Evolutionary conservation across 495 filamentous ascomycete genomes (phyloP).

Genomic region (Parathielavia appendiculata): DNA sequence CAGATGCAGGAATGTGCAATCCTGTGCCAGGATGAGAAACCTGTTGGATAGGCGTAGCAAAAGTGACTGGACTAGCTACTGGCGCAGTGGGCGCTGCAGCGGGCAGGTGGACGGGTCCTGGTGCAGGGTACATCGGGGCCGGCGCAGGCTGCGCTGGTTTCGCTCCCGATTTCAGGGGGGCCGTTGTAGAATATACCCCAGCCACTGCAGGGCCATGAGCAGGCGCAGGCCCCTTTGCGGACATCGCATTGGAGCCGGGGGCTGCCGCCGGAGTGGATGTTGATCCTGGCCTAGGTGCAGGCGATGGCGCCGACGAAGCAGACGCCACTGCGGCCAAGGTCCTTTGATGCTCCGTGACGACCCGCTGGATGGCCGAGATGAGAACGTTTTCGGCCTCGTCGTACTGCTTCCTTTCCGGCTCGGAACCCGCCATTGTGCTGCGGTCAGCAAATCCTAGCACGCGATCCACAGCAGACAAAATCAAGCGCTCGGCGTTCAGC

Average conservation of each 20-base stretch:
- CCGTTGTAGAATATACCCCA: neutral
- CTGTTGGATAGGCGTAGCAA: neutral
- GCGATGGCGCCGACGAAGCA: neutral
- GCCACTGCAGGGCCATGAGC: neutral
- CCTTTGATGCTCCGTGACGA: conserved; percentile 25
- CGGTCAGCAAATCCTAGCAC: conserved; percentile 34
- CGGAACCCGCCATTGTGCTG: conserved; percentile 27
- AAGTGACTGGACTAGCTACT: neutral
- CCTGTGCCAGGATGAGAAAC: neutral
- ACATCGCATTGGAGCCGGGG: neutral
- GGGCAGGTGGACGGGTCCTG: neutral
- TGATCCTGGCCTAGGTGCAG: conserved; percentile 5
- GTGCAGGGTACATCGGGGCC: neutral
- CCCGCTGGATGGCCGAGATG: conserved; percentile 23
- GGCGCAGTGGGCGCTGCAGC: neutral
- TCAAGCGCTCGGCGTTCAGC: conserved; percentile 30
- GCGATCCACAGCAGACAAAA: conserved; percentile 36
- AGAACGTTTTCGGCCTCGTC: conserved; percentile 30
- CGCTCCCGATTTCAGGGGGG: neutral
- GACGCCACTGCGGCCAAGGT: conserved; percentile 10
- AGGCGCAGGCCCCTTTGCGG: conserved; percentile 7
- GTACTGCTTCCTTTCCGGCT: conserved; percentile 24
- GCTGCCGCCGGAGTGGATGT: conserved; percentile 1
- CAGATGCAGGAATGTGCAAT: neutral
- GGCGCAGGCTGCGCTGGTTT: conserved; percentile 1